Percentiles rank a stretch among this genome's conserved stretches.
These are phyloP conservation scores for Aegilops speltoides DNA, from an alignment of 176 grass and related monocot genomes.

Conservation along the genomic window DNA sequence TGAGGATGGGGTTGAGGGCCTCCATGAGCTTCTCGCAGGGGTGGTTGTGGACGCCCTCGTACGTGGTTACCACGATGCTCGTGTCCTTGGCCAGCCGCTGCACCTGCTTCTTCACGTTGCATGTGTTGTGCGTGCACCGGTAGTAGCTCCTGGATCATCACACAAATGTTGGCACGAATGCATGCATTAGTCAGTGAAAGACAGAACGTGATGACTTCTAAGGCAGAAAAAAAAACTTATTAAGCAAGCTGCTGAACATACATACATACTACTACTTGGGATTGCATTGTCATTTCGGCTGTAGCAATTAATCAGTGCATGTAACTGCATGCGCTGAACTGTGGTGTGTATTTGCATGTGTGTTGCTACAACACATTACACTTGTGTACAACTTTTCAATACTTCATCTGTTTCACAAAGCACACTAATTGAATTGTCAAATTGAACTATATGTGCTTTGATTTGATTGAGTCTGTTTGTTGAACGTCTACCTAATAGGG, in stretches of 20 bases:
- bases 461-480: neutral
- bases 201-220: no score
- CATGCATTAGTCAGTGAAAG: neutral
- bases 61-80: slow-evolving; percentile 65
- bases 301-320: neutral
- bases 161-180: neutral
- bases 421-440: neutral
- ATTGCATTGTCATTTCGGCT: neutral
- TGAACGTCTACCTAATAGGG: neutral
- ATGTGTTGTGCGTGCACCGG: slow-evolving; percentile 59
- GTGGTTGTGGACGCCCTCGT: slow-evolving; percentile 68
- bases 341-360: neutral
- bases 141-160: slow-evolving; percentile 53
- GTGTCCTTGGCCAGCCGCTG: slow-evolving; percentile 53
- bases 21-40: slow-evolving; percentile 69
- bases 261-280: neutral
- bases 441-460: no score
- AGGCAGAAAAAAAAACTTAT: neutral
- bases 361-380: neutral
- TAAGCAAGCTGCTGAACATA: neutral
- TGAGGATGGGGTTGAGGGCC: slow-evolving; percentile 46
- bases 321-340: neutral
- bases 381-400: neutral
- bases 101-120: slow-evolving; percentile 75
- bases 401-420: neutral